These are phyloP conservation scores for Posidonia oceanica DNA, from an alignment of 116 monocot species.

Conservation along the genomic window DNA sequence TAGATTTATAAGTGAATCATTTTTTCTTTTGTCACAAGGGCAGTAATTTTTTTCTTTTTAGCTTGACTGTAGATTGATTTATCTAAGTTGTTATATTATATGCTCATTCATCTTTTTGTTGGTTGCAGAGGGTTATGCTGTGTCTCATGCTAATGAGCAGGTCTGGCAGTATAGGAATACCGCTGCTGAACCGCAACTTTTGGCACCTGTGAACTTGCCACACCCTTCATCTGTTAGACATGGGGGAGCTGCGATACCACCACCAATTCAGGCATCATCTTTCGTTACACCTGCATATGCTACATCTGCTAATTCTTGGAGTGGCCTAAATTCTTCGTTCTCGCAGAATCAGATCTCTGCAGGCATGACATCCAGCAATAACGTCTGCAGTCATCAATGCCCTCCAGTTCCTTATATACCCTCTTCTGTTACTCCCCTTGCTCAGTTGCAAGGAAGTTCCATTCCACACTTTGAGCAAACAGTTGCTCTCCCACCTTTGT, in stretches of 20 bases:
- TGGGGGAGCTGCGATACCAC: conserved; percentile 36
- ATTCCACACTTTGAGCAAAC: conserved; percentile 35
- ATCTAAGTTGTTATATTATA: neutral
- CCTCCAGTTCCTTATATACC: conserved; percentile 76
- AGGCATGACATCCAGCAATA: conserved; percentile 26
- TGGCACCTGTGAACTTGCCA: conserved; percentile 16
- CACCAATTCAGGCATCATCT: conserved; percentile 36
- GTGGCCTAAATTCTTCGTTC: conserved; percentile 25
- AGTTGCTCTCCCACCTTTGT: conserved; percentile 16
- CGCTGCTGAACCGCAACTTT: conserved; percentile 29
- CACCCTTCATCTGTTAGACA: conserved; percentile 18
- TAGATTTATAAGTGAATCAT: neutral
- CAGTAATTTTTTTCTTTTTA: neutral
- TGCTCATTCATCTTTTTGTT: conserved; percentile 3
- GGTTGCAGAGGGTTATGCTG: conserved; percentile 22
- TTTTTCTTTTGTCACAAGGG: neutral
- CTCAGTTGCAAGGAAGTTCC: conserved; percentile 50
- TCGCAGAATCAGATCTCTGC: conserved; percentile 24
- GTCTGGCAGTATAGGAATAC: conserved; percentile 38
- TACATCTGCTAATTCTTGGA: conserved; percentile 44
- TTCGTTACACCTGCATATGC: conserved; percentile 34
- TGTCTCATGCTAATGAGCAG: conserved; percentile 22
- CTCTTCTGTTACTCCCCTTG: conserved; percentile 72
- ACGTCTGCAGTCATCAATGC: conserved; percentile 20
- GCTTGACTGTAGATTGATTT: neutral